Base-by-base conservation (phyloP, 78 protist species). In the Dictyostelium capitatum region DNA sequence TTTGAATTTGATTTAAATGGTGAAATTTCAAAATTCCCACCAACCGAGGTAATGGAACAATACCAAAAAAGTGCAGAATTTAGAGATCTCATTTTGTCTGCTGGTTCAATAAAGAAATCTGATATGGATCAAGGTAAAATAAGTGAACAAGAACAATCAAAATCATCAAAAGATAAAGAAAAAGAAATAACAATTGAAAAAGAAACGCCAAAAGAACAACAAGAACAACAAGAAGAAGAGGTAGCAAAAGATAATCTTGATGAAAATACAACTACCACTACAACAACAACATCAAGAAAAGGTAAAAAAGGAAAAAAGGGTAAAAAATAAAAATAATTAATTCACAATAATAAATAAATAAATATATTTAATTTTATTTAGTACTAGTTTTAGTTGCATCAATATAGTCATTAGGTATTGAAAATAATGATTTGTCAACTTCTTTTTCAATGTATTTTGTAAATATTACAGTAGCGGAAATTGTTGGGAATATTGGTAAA, bases 381-480 rank as follows among this genome's bases (percentile, higher is more conserved):
- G 65, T 56, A n/a, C 30, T 56, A 6, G 67, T 9, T n/a, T 23
- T 19, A 57, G 70, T 25, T 23, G 70, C 28, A 25, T 25, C 70
- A 62, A 17, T 62, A 62, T 62, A 62, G 23, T 62, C 43, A 23
- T 30, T 25, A 6, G 70, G 70, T 23, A 62, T 62, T 62, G 70
- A 11, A 10, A 62, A 62, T 62, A 62, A 62, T 25, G 23, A 25
- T 62, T 62, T 62, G 14, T 62, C 70, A 11, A 62, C 70, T 25
- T 67, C 79, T 15, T 78, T 81, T 65, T 89, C 95, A 25, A 47
- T 43, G 28, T 89, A 89, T 54, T 89, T 72, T 6, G 48, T 51
- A 79, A 89, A 89, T 59, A 81, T 57, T n/a, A 81, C 95, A 46
- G 95, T 89, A 1, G 95, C 95, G 7, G 95, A 59, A 12, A 89